Base-by-base conservation (phyloP, 805 yeast species). In the Candida nanaspora region DNA sequence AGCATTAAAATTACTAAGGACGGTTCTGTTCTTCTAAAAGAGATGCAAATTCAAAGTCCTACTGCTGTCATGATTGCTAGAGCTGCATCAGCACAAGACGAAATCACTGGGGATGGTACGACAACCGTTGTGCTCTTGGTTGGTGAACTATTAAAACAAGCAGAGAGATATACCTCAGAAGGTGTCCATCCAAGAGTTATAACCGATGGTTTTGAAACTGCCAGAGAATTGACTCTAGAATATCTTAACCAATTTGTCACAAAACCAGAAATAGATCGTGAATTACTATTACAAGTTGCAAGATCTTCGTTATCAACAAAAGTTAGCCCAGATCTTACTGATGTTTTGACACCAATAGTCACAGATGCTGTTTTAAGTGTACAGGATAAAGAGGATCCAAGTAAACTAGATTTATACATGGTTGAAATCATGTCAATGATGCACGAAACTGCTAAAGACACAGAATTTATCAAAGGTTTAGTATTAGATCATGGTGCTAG, bases 41-140 rank as follows among this genome's bases (percentile, higher is more conserved):
- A 93, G 59, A 93, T 93, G 98, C 98, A 93, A 66, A 91, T 91
- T 63, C 93, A 85, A 60, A 80, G 84, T 47, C 94, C 94, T 10
- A 85, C 94, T 3, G 94, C 94, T 0, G 85, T 84, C 28, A 78
- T 84, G 85, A 84, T 84, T 65, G 95, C 98, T 3, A 76, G 98
- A 49, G 98, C 98, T 13, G 98, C 98, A 38, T 80, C 96, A 35
- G 97, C 98, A 0, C 98, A 93, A 65, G 98, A 93, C 62, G 98
- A 93, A 63, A 87, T 93, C 58, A 86, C 98, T n/a, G 98, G 98
- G 38, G 98, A 93, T 64, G 98, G 98, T 48, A 93, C 98, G 41
- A 91, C 98, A 6, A 84, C 96, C 2, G 98, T 93, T 41, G 91
- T 89, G 35, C 71, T 94, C 47, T 73, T 89, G 41, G 98, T 93